Conservation (phyloP, 208 protist genomes). For the Crithidia mellificae region DNA sequence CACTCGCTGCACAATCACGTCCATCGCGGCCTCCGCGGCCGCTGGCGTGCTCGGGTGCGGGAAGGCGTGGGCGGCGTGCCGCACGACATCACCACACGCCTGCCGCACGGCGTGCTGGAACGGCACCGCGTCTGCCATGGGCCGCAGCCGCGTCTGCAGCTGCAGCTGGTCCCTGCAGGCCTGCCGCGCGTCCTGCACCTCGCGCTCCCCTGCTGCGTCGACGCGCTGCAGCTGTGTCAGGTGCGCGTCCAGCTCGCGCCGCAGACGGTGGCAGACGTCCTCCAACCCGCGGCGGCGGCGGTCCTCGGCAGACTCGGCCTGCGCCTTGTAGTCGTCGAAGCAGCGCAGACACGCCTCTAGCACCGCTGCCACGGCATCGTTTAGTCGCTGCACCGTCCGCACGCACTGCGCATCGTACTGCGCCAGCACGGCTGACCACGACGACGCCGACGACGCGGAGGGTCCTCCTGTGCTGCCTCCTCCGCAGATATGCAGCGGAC, state of each 20-base stretch:
- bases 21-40: slow-evolving; percentile 41
- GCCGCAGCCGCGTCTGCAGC: not conserved
- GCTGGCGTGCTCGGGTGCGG: slow-evolving; percentile 34
- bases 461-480: not conserved
- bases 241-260: slow-evolving; percentile 28
- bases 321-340: slow-evolving; percentile 14
- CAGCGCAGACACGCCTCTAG: slow-evolving; percentile 28
- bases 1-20: slow-evolving; percentile 41
- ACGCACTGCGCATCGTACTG: slow-evolving; percentile 42
- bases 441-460: slow-evolving; percentile 2
- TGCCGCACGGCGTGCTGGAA: slow-evolving; percentile 54
- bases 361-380: slow-evolving; percentile 29
- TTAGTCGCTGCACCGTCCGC: slow-evolving; percentile 34
- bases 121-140: slow-evolving; percentile 26
- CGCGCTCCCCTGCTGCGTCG: slow-evolving; percentile 15
- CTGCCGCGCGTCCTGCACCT: slow-evolving; percentile 23
- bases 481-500: not conserved
- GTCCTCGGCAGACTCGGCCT: slow-evolving; percentile 15
- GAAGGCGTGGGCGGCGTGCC: slow-evolving; percentile 39
- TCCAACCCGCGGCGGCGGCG: slow-evolving; percentile 15
- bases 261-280: slow-evolving; percentile 35
- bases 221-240: slow-evolving; percentile 28
- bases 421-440: slow-evolving; percentile 24
- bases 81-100: slow-evolving; percentile 47
- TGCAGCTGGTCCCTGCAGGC: slow-evolving; percentile 20